A percentile compares a stretch with the other conserved stretches of the same genome.
Conservation (phyloP, 805 yeast genomes). For the Kuraishia piskuri region DNA sequence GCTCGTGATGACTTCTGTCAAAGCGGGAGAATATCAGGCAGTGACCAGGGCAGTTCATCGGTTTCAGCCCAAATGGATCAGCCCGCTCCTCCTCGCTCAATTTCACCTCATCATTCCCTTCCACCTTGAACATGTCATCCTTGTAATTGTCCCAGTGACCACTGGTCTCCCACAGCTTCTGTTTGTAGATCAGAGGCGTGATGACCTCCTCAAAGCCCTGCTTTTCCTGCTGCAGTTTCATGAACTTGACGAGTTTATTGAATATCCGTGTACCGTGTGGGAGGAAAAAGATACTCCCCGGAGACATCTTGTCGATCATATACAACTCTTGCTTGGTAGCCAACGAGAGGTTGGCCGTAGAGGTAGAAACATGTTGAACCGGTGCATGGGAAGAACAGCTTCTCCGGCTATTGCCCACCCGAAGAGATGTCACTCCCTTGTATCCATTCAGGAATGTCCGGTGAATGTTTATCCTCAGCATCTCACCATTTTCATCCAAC, state of each 20-base stretch:
- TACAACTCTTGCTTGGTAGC: constrained; percentile 68
- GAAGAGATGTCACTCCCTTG: neutral
- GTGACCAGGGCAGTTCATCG: constrained; percentile 96
- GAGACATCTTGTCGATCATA: constrained; percentile 72
- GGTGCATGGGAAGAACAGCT: neutral
- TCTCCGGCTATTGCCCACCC: neutral
- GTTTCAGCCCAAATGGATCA: constrained; percentile 69
- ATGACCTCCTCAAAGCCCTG: constrained; percentile 89
- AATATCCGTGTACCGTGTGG: constrained; percentile 90
- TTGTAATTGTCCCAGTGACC: constrained; percentile 96
- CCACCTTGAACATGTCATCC: constrained; percentile 89
- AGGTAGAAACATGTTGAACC: constrained; percentile 10
- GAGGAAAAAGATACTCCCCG: constrained; percentile 86
- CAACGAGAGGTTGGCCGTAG: constrained; percentile 29
- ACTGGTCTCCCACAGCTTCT: constrained; percentile 77
- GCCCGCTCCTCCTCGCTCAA: constrained; percentile 15
- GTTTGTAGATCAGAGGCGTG: constrained; percentile 82
- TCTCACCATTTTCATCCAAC: neutral
- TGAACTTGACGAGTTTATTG: constrained; percentile 69
- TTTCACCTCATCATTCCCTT: constrained; percentile 35
- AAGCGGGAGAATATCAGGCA: constrained; percentile 72
- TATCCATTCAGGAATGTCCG: neutral
- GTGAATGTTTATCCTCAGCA: neutral
- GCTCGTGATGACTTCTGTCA: constrained; percentile 75
- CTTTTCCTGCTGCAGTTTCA: constrained; percentile 73